A percentile compares a stretch with the other conserved stretches of the same genome.
Conservation (phyloP, 2,329 filamentous ascomycete genomes). For the Xylariomycetidae sp. region DNA sequence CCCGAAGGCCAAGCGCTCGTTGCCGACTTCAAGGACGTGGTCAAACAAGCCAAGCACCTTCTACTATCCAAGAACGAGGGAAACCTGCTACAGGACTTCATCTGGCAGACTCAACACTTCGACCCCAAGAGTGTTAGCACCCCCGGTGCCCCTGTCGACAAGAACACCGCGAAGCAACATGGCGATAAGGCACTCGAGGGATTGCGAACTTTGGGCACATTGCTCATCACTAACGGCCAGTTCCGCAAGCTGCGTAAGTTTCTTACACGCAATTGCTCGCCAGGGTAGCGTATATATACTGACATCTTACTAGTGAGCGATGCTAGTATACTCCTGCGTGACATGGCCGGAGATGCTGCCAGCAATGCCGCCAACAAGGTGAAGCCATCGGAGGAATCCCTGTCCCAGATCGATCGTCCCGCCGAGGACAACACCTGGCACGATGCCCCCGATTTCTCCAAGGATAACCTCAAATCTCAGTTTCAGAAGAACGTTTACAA, state of each 20-base stretch:
- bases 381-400: slow-evolving; percentile 71
- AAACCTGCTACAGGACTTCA: slow-evolving; percentile 91
- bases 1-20: slow-evolving; percentile 76
- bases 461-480: slow-evolving; percentile 64
- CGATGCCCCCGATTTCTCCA: slow-evolving; percentile 73
- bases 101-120: slow-evolving; percentile 85
- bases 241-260: slow-evolving; percentile 82
- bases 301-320: slow-evolving; percentile 58
- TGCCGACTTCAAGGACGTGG: slow-evolving; percentile 70
- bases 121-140: slow-evolving; percentile 55
- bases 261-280: neutral
- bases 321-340: slow-evolving; percentile 73
- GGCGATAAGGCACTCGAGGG: slow-evolving; percentile 80
- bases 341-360: slow-evolving; percentile 89
- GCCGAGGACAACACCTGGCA: slow-evolving; percentile 94
- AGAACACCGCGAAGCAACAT: slow-evolving; percentile 75
- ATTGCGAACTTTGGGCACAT: slow-evolving; percentile 78
- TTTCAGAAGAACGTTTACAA: slow-evolving; percentile 59
- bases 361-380: slow-evolving; percentile 70
- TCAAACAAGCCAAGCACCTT: slow-evolving; percentile 74
- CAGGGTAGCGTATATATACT: neutral
- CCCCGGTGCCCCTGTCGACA: slow-evolving; percentile 66
- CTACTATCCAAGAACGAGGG: slow-evolving; percentile 92
- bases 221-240: slow-evolving; percentile 93
- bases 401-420: slow-evolving; percentile 73